A percentile compares a stretch with the other conserved stretches of the same genome.
phyloP scores from a whole-genome alignment of 768 basidiomycete species.

The Clavulina sp. region DNA sequence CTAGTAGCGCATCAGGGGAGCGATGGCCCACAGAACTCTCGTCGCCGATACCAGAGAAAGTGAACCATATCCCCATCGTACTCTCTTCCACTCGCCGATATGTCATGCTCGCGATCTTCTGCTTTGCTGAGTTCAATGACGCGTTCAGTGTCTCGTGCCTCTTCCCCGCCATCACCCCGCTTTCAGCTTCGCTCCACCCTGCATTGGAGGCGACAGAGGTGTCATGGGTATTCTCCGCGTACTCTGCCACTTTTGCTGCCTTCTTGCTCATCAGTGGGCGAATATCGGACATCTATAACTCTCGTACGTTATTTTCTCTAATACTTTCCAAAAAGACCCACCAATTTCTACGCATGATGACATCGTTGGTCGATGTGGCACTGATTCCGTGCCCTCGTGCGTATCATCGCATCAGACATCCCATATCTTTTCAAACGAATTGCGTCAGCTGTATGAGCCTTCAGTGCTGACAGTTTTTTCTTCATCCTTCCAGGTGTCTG shows the following conservation, averaged over 20 bases:
- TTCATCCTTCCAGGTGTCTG: constrained; percentile 17
- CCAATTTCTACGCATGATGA: no score
- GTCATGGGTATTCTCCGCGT: constrained; percentile 1
- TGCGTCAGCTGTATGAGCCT: no score
- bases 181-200: background rate
- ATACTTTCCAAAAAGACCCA: no score
- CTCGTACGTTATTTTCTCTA: background rate
- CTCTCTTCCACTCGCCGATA: no score
- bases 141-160: background rate
- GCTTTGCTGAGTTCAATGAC: background rate
- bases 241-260: background rate
- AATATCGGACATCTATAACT: background rate
- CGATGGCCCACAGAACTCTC: no score
- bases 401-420: no score
- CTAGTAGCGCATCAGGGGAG: no score
- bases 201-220: background rate
- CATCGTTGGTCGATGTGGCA: background rate
- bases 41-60: no score
- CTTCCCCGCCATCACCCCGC: background rate
- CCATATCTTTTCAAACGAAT: no score
- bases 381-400: no score
- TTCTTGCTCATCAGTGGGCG: background rate
- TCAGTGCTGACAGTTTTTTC: no score
- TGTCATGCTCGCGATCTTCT: background rate
- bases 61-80: no score